Percentiles rank a stretch among this genome's conserved stretches.
Conservation (phyloP, 192 early-diverging fungal genomes). For the Coemansia sp. region DNA sequence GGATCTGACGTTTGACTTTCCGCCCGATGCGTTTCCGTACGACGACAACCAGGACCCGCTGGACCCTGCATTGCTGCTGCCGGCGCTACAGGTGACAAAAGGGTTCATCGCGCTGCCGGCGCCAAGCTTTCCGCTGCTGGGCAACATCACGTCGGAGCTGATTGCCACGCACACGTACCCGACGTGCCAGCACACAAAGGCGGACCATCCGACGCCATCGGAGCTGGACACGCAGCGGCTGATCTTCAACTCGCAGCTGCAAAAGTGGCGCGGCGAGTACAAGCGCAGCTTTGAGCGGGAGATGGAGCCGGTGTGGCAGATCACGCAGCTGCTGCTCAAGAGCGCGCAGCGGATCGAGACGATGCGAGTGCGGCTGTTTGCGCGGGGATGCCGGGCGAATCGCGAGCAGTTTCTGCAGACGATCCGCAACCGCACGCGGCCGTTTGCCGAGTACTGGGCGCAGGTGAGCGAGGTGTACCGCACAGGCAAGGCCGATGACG, state of each 20-base stretch:
- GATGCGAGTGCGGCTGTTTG: conserved; percentile 56
- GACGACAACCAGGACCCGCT: conserved; percentile 61
- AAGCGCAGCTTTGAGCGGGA: conserved; percentile 60
- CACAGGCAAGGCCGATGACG: conserved; percentile 17
- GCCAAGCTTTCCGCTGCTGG: conserved; percentile 64
- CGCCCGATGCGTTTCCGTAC: conserved; percentile 52
- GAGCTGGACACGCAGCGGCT: conserved; percentile 70
- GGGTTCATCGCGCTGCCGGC: conserved; percentile 63
- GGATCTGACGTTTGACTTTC: conserved; percentile 55
- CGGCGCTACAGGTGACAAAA: conserved; percentile 66
- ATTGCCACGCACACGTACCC: conserved; percentile 70
- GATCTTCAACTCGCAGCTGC: conserved; percentile 67
- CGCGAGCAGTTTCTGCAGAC: conserved; percentile 55
- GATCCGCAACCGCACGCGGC: conserved; percentile 49
- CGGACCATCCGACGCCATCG: conserved; percentile 62
- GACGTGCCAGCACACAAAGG: conserved; percentile 68
- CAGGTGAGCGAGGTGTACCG: conserved; percentile 51
- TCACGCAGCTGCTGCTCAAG: conserved; percentile 55
- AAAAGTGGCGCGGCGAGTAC: conserved; percentile 57
- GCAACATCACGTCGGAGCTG: conserved; percentile 66
- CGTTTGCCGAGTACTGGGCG: conserved; percentile 61
- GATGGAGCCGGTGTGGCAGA: conserved; percentile 68
- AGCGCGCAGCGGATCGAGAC: conserved; percentile 58
- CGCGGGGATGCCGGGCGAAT: conserved; percentile 50
- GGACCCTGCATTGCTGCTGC: conserved; percentile 66